These are phyloP conservation scores for Paraglomus occultum DNA, from an alignment of 192 early-diverging fungal species.

Conservation along the genomic window DNA sequence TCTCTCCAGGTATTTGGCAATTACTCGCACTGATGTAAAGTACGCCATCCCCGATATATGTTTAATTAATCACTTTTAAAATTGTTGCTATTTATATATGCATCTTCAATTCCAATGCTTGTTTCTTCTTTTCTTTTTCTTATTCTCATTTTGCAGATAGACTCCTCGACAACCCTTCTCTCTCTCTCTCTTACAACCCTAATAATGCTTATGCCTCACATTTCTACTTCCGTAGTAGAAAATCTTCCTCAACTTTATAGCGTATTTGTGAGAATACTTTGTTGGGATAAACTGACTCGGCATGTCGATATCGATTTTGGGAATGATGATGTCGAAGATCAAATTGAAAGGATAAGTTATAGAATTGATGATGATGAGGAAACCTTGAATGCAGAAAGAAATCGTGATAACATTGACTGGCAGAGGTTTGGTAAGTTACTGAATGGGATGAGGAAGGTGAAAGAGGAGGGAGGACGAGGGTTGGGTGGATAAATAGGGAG, in stretches of 20 bases:
- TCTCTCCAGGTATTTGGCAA: constrained; percentile 16
- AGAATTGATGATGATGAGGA: not conserved
- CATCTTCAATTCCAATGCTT: not conserved
- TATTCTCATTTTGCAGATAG: not conserved
- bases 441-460: too few relatives aligned
- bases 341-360: not conserved
- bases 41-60: too few relatives aligned
- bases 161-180: constrained; percentile 21
- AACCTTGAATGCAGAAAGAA: too few relatives aligned
- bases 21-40: too few relatives aligned
- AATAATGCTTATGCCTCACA: constrained; percentile 26
- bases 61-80: too few relatives aligned
- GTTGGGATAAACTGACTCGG: constrained; percentile 20
- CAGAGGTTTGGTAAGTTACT: too few relatives aligned
- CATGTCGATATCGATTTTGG: not conserved
- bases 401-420: too few relatives aligned
- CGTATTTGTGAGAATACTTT: constrained; percentile 15
- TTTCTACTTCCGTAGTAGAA: constrained; percentile 18
- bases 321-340: not conserved
- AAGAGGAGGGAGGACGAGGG: too few relatives aligned
- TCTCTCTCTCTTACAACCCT: constrained; percentile 21
- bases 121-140: not conserved
- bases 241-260: constrained; percentile 19
- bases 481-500: too few relatives aligned
- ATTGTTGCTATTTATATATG: too few relatives aligned